Conservation (phyloP, 441 rosid genomes). For the Mallotus repandus region DNA sequence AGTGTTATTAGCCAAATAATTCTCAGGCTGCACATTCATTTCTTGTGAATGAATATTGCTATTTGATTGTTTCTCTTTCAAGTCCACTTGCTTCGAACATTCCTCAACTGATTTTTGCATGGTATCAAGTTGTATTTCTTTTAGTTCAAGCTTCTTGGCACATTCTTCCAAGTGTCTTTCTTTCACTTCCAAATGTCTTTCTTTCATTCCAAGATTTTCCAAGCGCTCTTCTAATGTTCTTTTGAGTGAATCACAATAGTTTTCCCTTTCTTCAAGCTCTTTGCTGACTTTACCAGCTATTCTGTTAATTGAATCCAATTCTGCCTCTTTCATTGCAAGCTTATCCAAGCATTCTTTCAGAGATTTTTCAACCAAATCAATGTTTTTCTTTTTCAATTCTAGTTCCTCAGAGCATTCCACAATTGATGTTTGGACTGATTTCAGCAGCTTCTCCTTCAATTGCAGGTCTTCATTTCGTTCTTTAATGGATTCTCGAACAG, state of each 20-base stretch:
- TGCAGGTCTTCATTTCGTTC: constrained; percentile 24
- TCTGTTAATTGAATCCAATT: constrained; percentile 27
- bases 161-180: too few relatives aligned
- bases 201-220: constrained; percentile 29
- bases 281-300: constrained; percentile 12
- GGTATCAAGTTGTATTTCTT: constrained; percentile 21
- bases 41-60: constrained; percentile 18
- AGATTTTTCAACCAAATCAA: constrained; percentile 32
- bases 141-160: constrained; percentile 29
- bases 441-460: constrained; percentile 29
- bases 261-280: constrained; percentile 31
- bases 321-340: constrained; percentile 27
- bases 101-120: constrained; percentile 24
- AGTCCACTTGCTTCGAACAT: constrained; percentile 18
- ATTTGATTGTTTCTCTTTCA: constrained; percentile 27
- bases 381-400: constrained; percentile 23
- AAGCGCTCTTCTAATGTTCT: constrained; percentile 29
- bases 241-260: constrained; percentile 21
- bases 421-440: constrained; percentile 9
- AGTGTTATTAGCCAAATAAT: constrained; percentile 11
- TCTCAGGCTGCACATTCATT: constrained; percentile 11
- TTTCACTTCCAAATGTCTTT: constrained; percentile 34
- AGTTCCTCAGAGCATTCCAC: constrained; percentile 23
- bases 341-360: constrained; percentile 24
- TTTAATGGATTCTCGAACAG: constrained; percentile 21